These are phyloP conservation scores for Saitoella complicata DNA, from an alignment of 805 yeast genomes.

Conservation along the genomic window DNA sequence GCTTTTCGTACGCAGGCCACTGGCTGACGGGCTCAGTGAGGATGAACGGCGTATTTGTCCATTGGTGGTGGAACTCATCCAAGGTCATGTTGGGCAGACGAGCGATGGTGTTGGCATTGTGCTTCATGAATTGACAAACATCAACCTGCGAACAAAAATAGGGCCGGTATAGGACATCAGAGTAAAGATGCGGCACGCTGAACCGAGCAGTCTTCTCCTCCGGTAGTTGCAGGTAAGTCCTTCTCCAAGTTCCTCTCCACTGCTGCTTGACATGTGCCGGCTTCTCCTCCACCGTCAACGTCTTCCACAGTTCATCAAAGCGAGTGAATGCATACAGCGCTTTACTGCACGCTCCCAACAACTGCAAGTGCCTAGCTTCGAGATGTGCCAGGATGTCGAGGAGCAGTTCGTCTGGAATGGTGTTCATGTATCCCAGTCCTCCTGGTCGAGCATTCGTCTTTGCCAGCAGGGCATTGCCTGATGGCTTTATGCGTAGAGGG, in stretches of 20 bases:
- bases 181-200: conserved; percentile 38
- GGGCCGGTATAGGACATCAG: conserved; percentile 70
- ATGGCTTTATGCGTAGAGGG: background rate
- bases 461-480: background rate
- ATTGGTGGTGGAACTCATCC: conserved; percentile 30
- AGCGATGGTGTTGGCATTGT: conserved; percentile 30
- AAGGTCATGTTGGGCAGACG: conserved; percentile 35
- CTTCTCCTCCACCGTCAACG: conserved; percentile 28
- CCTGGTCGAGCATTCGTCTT: background rate
- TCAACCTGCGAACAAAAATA: conserved; percentile 63
- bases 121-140: conserved; percentile 25
- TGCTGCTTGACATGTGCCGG: conserved; percentile 17
- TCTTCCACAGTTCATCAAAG: conserved; percentile 74
- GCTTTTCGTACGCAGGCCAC: conserved; percentile 33
- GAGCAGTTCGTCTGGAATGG: conserved; percentile 48
- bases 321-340: conserved; percentile 54
- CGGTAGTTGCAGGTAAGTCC: conserved; percentile 33
- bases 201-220: conserved; percentile 27
- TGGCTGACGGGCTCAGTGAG: conserved; percentile 22
- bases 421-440: conserved; percentile 36
- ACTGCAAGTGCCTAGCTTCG: conserved; percentile 31
- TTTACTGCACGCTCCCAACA: conserved; percentile 44
- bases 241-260: conserved; percentile 78
- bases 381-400: conserved; percentile 36
- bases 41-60: conserved; percentile 50